phyloP scores from a whole-genome alignment of 306 rosid genomes.

The Begonia fuchsioides region DNA sequence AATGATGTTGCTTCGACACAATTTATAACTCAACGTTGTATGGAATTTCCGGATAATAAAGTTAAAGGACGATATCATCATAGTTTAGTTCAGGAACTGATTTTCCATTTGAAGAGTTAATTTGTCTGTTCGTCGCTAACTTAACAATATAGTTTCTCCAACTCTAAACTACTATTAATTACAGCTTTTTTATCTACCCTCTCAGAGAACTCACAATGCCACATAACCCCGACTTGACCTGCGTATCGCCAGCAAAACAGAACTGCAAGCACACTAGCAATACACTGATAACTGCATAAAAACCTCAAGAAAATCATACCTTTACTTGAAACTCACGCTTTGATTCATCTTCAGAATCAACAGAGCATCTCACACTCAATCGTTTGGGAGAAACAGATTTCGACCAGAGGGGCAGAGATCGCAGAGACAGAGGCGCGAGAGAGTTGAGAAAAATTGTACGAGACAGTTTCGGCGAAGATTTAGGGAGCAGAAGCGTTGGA shows the following conservation, averaged over 20 bases:
- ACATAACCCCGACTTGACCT: too few relatives aligned
- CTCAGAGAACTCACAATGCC: too few relatives aligned
- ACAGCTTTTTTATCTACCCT: too few relatives aligned
- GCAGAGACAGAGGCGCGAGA: constrained; percentile 10
- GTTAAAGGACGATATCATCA: too few relatives aligned
- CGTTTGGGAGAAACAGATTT: constrained; percentile 1
- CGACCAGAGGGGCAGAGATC: constrained; percentile 5
- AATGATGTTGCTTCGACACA: too few relatives aligned
- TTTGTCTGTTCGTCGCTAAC: too few relatives aligned
- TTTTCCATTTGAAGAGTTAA: too few relatives aligned
- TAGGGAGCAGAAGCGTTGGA: constrained; percentile 17
- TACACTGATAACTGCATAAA: constrained; percentile 3
- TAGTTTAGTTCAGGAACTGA: too few relatives aligned
- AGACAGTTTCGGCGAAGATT: constrained; percentile 18
- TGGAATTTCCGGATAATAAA: too few relatives aligned
- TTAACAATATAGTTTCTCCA: too few relatives aligned
- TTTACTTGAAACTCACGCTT: constrained; percentile 22
- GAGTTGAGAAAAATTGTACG: constrained; percentile 14
- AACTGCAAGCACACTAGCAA: neutral
- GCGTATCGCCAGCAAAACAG: neutral
- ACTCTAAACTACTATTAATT: too few relatives aligned
- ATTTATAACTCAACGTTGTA: too few relatives aligned
- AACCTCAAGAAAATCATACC: constrained; percentile 18
- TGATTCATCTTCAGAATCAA: constrained; percentile 35
- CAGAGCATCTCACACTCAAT: constrained; percentile 31